Evolutionary conservation across 805 yeast species (phyloP), one percentile per base, ranked within the genome.

Genomic region (Candida silvicultrix): DNA sequence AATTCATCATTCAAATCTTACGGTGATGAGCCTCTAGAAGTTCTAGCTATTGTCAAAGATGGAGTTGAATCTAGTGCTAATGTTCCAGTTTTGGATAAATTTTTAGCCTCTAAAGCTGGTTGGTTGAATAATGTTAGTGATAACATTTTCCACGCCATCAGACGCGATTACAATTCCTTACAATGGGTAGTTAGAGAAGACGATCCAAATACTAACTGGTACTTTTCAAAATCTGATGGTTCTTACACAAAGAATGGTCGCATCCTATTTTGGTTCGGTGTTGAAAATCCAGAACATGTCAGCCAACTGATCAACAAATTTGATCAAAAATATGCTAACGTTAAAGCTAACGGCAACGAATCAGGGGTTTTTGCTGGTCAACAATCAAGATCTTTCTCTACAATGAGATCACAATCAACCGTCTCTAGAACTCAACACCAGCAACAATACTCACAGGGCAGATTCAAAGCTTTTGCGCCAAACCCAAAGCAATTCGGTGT

Each of bases 51-150:
- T 55, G 94, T 94, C 19, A 74, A 73, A 45, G 75, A 77, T 40
- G 74, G 73, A 36, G 55, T 61, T n/a, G 54, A 52, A 35, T 51
- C 59, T 2, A 45, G 54, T 22, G 67, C 67, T 14, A 66, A 65
- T 14, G 71, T 86, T 44, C 85, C 96, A 11, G 77, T 74, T 42
- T 70, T 94, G 51, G 96, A 88, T 64, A 89, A 87, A 68, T 89
- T 94, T 63, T 73, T 89, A 54, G 88, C 95, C 21, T 78, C 95
- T 20, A 83, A 85, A 64, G 77, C 85, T 45, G 98, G 98, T 40
- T 94, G 99, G 99, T 83, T 92, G 63, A 94, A 94, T 71, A 92
- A 92, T 54, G 97, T 94, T 45, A 85, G 96, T 48, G 99, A 94
- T 63, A 92, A 90, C 67, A 85, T 94, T 44, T 94, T 95, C 78